Conservation (phyloP, 164 flowering plant species). For the Vitis cinerea region DNA sequence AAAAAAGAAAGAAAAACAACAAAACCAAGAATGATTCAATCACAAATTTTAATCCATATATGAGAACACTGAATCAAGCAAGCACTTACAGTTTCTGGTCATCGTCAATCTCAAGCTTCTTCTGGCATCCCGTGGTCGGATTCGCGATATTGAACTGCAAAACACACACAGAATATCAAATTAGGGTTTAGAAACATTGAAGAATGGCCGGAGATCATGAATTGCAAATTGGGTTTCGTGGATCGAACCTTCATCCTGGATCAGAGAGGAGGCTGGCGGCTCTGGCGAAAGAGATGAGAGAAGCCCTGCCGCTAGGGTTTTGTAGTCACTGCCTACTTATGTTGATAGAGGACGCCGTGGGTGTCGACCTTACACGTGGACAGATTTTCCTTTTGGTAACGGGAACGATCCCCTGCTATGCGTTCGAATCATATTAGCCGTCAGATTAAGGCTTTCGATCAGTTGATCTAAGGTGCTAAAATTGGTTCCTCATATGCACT, state of each 20-base stretch:
- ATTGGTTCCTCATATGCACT: no score
- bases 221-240: neutral
- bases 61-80: no score
- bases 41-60: no score
- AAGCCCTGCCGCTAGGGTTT: neutral
- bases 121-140: conserved; percentile 40
- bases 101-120: conserved; percentile 36
- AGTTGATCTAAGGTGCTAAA: no score
- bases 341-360: no score
- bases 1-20: neutral
- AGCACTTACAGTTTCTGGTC: conserved; percentile 36
- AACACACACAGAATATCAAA: neutral
- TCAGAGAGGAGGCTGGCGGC: conserved; percentile 1
- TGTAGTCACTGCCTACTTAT: neutral
- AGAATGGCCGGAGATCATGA: neutral
- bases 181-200: neutral
- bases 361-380: no score
- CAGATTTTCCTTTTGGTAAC: no score
- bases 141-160: conserved; percentile 38
- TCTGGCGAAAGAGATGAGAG: neutral
- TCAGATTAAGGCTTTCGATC: no score
- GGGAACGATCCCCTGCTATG: no score
- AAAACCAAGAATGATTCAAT: no score
- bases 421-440: no score
- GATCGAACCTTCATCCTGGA: conserved; percentile 13